These are phyloP conservation scores for Starmera quercuum DNA, from an alignment of 805 yeast species.

Conservation along the genomic window DNA sequence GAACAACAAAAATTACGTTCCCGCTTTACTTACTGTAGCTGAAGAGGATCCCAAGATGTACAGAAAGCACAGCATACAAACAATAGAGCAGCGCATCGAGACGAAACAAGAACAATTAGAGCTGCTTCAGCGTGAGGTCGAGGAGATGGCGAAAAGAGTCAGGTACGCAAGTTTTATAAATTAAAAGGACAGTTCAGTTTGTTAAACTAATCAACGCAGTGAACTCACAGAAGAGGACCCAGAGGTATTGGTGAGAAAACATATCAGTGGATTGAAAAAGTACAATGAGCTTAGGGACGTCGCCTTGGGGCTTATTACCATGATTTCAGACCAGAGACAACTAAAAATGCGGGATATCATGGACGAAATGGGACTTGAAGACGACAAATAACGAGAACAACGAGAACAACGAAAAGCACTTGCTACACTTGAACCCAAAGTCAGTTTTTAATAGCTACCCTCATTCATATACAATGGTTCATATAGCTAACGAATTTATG, in stretches of 20 bases:
- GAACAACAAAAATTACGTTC: neutral
- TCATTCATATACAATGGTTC: too few relatives aligned
- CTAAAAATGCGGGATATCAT: conserved; percentile 39
- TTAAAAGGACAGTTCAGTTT: neutral
- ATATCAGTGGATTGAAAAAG: conserved; percentile 42
- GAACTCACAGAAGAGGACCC: conserved; percentile 26
- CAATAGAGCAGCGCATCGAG: conserved; percentile 5
- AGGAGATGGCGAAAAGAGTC: conserved; percentile 5
- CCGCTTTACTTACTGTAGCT: neutral
- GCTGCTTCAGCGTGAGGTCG: conserved; percentile 3
- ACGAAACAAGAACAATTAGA: conserved; percentile 4
- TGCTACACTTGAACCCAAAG: too few relatives aligned
- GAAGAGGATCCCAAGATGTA: conserved; percentile 3
- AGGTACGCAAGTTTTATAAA: neutral
- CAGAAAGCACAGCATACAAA: conserved; percentile 2
- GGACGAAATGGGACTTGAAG: conserved; percentile 40
- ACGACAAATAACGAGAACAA: conserved; percentile 6
- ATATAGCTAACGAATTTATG: too few relatives aligned
- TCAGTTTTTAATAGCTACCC: too few relatives aligned
- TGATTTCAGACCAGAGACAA: conserved; percentile 54
- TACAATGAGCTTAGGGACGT: conserved; percentile 61
- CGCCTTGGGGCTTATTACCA: conserved; percentile 46
- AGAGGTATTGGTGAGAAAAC: conserved; percentile 38
- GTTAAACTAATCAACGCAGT: neutral
- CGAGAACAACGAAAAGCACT: too few relatives aligned